Base-by-base conservation (phyloP, 495 filamentous ascomycete species). In the Penicillium lagena region DNA sequence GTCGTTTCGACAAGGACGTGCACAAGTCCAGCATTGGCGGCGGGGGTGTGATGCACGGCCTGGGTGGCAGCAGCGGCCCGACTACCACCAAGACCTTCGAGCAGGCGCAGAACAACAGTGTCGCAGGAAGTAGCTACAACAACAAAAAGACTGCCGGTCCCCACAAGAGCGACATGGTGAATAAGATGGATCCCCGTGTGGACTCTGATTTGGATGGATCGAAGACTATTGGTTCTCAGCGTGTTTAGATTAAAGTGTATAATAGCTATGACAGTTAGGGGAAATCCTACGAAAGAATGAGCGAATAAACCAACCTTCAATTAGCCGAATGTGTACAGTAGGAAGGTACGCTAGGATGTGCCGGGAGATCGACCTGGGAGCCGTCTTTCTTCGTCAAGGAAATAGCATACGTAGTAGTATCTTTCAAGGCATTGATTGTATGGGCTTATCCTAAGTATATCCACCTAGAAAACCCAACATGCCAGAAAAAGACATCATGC, bases 131-230 rank as follows among this genome's bases (percentile, higher is more conserved):
- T 49, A 52, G 42, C 47, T 56, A 54, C 42, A 74, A 62, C 33
- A 49, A 55, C 35, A 29, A 50, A 30, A 39, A 35, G 14, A 54
- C 50, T 37, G 47, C 39, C 30, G 54, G 54, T 41, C 73, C 66
- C 5, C 72, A 70, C 63, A 53, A 51, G 41, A 77, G 70, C 40
- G 68, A 74, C 51, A 15, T 79, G 11, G 64, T 73, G 41, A 84
- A 83, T 64, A 78, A 79, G 55, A 50, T 54, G 37, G 76, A 79
- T 52, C 64, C 64, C 8, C 62, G 62, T 12, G 62, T 63, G 9
- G 52, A 64, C 40, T 56, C 53, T n/a, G 49, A 56, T 27, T 43
- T 47, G 35, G 50, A 52, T 42, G 50, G 46, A 2, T 52, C 53
- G 11, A 50, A 46, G 36, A 53, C 49, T 22, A 11, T 53, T 45